Conservation (phyloP, 352 stramenopile species). For the Phytopythium litorale region DNA sequence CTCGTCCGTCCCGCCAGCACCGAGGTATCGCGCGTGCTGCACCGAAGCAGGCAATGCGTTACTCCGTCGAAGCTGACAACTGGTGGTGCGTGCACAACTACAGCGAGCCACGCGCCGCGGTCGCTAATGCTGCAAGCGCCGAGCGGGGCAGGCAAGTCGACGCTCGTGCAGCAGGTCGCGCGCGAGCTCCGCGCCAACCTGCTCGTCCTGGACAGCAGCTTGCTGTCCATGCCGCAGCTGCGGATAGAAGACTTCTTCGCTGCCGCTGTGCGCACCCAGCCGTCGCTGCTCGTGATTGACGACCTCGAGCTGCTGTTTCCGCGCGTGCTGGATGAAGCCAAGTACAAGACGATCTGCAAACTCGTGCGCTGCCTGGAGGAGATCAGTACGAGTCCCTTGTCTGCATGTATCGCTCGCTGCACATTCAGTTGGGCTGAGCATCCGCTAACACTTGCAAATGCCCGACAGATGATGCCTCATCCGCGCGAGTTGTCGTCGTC, state of each 20-base stretch:
- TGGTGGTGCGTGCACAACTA: neutral
- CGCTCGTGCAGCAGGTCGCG: slow-evolving; percentile 49
- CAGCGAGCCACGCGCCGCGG: slow-evolving; percentile 10
- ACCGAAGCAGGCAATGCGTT: neutral
- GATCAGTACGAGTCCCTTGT: slow-evolving; percentile 37
- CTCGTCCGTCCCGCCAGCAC: neutral
- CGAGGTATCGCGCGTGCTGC: neutral
- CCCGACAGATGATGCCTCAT: slow-evolving; percentile 22
- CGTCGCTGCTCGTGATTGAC: slow-evolving; percentile 62
- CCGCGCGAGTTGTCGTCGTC: slow-evolving; percentile 46
- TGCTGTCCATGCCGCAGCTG: slow-evolving; percentile 50
- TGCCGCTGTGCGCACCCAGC: slow-evolving; percentile 66
- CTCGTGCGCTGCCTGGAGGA: slow-evolving; percentile 53
- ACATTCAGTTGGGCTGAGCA: neutral
- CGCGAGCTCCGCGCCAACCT: slow-evolving; percentile 45
- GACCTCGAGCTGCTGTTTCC: slow-evolving; percentile 79
- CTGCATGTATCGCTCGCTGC: neutral
- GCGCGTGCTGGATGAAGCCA: slow-evolving; percentile 55
- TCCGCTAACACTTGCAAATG: neutral
- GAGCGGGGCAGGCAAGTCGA: slow-evolving; percentile 73
- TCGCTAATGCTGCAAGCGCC: slow-evolving; percentile 64
- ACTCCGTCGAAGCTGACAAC: neutral
- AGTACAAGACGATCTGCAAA: slow-evolving; percentile 64
- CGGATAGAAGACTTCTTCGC: slow-evolving; percentile 63
- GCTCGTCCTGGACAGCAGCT: slow-evolving; percentile 54